These are phyloP conservation scores for Tilletia setariae DNA, from an alignment of 1,284 basidiomycete species.

Conservation along the genomic window DNA sequence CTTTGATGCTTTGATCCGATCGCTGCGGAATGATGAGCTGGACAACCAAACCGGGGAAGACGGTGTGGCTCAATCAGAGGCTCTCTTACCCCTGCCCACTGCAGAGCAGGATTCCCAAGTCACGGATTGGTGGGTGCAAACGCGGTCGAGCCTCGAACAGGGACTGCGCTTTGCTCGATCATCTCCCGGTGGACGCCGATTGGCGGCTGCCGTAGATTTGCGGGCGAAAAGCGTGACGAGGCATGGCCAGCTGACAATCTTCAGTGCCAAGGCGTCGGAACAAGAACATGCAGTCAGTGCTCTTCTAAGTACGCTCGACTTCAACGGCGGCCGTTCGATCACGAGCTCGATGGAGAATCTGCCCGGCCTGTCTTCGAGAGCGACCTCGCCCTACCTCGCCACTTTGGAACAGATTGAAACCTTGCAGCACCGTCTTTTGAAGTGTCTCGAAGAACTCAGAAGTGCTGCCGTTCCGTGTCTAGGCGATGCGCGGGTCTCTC, in stretches of 20 bases:
- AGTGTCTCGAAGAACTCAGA: neutral
- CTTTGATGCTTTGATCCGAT: neutral
- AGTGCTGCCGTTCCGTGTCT: neutral
- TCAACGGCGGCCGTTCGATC: slow-evolving; percentile 7
- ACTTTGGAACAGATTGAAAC: neutral
- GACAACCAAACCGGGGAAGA: slow-evolving; percentile 18
- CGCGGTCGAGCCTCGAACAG: neutral
- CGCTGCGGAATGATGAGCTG: slow-evolving; percentile 4
- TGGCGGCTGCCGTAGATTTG: neutral
- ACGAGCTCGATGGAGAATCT: slow-evolving; percentile 11
- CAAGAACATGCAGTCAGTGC: neutral
- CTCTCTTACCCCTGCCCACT: slow-evolving; percentile 14
- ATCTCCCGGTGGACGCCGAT: neutral
- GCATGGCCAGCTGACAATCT: neutral
- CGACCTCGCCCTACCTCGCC: slow-evolving; percentile 3
- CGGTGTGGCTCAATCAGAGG: slow-evolving; percentile 15
- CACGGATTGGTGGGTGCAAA: neutral
- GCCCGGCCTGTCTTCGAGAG: neutral
- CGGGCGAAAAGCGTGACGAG: neutral
- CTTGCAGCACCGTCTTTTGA: neutral
- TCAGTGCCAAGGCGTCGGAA: neutral
- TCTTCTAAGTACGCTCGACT: slow-evolving; percentile 4
- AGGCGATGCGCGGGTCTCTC: neutral
- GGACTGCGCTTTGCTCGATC: neutral
- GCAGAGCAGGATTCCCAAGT: neutral